These are phyloP conservation scores for Anthostomella pinea DNA, from an alignment of 2,329 filamentous ascomycete species.

Conservation along the genomic window DNA sequence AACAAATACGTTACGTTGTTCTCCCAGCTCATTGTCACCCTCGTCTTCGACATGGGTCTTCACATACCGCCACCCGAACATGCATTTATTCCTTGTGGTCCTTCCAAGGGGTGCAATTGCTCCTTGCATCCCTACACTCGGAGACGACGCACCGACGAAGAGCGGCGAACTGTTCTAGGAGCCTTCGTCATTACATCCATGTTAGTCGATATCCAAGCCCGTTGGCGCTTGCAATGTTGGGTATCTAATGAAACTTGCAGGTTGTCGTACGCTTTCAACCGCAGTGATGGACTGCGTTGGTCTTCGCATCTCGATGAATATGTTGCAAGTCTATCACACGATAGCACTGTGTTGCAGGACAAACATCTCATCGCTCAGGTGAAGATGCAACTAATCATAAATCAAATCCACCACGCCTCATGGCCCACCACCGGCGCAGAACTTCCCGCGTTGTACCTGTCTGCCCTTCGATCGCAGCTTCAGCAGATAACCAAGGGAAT, in stretches of 20 bases:
- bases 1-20: constrained; percentile 15
- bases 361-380: constrained; percentile 16
- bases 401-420: constrained; percentile 17
- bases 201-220: constrained; percentile 3
- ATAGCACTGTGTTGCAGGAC: constrained; percentile 18
- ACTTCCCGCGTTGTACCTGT: constrained; percentile 6
- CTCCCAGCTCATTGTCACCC: constrained; percentile 14
- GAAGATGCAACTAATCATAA: constrained; percentile 22
- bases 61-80: constrained; percentile 11
- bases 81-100: constrained; percentile 5
- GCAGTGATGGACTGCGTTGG: constrained; percentile 22
- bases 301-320: constrained; percentile 22
- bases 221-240: too few species aligned
- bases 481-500: constrained; percentile 9
- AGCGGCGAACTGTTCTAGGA: constrained; percentile 14
- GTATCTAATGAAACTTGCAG: constrained; percentile 7
- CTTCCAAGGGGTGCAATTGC: not conserved
- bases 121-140: constrained; percentile 2
- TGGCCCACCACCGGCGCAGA: constrained; percentile 1
- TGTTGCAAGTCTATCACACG: constrained; percentile 8
- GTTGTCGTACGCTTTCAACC: constrained; percentile 18
- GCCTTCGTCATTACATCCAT: constrained; percentile 15
- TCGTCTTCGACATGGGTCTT: constrained; percentile 16
- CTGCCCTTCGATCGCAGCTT: constrained; percentile 10
- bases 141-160: constrained; percentile 10